Evolutionary conservation across 768 basidiomycete species (phyloP).

Genomic region (Rubroboletus pulcherrimus): DNA sequence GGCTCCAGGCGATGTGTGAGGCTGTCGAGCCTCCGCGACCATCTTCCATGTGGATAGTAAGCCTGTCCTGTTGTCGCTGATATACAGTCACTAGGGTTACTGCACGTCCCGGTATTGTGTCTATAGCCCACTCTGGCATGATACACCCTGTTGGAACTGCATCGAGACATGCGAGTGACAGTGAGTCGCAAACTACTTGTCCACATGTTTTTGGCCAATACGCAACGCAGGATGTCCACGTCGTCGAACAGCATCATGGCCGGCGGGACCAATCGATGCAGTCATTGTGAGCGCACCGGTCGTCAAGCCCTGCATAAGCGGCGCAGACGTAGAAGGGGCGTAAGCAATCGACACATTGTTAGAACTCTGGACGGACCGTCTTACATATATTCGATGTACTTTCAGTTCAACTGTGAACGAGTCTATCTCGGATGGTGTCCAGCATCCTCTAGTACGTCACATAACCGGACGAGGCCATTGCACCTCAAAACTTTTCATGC

Average conservation of each 20-base stretch:
- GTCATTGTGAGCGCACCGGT: constrained; percentile 3
- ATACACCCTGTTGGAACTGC: background rate
- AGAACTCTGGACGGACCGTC: background rate
- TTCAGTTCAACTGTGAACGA: background rate
- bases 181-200: background rate
- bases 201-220: background rate
- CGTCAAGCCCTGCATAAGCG: background rate
- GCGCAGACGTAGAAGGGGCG: background rate
- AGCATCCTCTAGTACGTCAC: background rate
- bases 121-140: constrained; percentile 1
- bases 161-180: background rate
- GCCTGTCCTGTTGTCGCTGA: background rate
- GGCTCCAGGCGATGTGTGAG: no score
- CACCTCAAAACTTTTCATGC: background rate
- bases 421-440: background rate
- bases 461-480: background rate
- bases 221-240: background rate
- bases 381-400: background rate
- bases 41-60: no score
- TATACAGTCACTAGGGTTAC: background rate
- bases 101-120: background rate
- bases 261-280: background rate
- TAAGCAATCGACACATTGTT: background rate
- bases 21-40: no score
- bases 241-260: constrained; percentile 1